Conservation (phyloP, 2,329 filamentous ascomycete species). For the Cordyceps fumosorosea region DNA sequence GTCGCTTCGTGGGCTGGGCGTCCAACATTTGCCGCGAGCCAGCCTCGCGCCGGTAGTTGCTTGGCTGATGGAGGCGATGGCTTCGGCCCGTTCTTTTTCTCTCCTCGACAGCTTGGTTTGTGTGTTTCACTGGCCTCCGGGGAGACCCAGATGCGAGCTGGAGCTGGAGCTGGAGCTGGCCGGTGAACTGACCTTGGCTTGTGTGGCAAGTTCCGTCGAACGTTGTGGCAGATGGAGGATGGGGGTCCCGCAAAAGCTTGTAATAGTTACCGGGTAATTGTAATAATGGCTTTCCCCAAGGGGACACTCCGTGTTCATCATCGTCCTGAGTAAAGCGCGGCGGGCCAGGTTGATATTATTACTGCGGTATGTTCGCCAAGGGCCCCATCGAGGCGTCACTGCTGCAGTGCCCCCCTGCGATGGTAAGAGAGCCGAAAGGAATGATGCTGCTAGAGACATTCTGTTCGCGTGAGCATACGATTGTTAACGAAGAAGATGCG, state of each 20-base stretch:
- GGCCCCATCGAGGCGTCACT: background rate
- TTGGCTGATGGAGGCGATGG: background rate
- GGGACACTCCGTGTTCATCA: constrained; percentile 3
- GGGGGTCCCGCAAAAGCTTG: background rate
- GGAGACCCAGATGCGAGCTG: background rate
- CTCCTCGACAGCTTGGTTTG: background rate
- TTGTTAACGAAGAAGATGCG: background rate
- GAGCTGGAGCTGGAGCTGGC: background rate
- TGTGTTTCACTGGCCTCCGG: background rate
- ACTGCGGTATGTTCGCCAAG: background rate
- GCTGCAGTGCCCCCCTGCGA: background rate
- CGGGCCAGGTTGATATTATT: constrained; percentile 6
- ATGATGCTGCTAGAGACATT: no score
- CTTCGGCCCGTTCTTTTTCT: constrained; percentile 7
- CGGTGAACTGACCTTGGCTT: background rate
- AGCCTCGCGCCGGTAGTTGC: constrained; percentile 1
- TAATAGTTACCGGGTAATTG: background rate
- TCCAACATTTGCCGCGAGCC: background rate
- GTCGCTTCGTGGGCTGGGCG: background rate
- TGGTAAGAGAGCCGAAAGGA: background rate
- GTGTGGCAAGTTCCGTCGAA: constrained; percentile 6
- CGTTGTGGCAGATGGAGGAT: background rate
- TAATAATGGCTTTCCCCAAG: constrained; percentile 4
- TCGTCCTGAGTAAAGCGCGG: background rate
- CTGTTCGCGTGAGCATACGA: background rate